phyloP scores from a whole-genome alignment of 164 flowering plant species.

The Kingdonia uniflora region DNA sequence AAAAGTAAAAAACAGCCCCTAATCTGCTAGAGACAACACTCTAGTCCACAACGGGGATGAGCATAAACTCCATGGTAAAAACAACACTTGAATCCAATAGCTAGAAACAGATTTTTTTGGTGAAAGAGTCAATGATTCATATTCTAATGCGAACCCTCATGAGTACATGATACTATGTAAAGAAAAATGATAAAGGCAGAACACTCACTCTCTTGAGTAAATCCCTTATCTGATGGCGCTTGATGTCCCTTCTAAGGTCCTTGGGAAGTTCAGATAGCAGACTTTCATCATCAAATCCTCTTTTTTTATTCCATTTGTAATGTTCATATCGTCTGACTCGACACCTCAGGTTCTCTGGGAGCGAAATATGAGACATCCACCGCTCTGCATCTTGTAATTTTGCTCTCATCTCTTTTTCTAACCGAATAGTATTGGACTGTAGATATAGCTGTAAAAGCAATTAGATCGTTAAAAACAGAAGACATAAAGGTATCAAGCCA shows the following conservation, averaged over 20 bases:
- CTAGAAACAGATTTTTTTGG: too few relatives aligned
- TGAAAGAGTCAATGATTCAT: too few relatives aligned
- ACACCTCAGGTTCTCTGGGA: background rate
- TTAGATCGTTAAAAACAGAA: too few relatives aligned
- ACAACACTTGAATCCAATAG: too few relatives aligned
- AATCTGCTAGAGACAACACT: too few relatives aligned
- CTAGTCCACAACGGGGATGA: too few relatives aligned
- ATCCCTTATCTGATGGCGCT: background rate
- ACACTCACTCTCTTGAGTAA: background rate
- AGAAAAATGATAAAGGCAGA: background rate
- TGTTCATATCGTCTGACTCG: background rate
- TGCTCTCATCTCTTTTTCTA: background rate
- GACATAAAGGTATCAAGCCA: too few relatives aligned
- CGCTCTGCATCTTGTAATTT: background rate
- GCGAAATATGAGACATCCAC: background rate
- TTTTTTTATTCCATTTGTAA: background rate
- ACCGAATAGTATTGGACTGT: background rate
- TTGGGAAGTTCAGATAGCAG: background rate
- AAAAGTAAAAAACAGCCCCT: too few relatives aligned
- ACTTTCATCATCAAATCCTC: background rate
- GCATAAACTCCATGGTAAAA: too few relatives aligned
- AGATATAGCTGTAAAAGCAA: background rate
- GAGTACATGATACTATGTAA: background rate
- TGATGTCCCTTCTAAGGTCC: slow-evolving; percentile 2
- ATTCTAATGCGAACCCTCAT: too few relatives aligned